Evolutionary conservation across 192 early-diverging fungal genomes (phyloP).

Genomic region (Coemansia reversa): DNA sequence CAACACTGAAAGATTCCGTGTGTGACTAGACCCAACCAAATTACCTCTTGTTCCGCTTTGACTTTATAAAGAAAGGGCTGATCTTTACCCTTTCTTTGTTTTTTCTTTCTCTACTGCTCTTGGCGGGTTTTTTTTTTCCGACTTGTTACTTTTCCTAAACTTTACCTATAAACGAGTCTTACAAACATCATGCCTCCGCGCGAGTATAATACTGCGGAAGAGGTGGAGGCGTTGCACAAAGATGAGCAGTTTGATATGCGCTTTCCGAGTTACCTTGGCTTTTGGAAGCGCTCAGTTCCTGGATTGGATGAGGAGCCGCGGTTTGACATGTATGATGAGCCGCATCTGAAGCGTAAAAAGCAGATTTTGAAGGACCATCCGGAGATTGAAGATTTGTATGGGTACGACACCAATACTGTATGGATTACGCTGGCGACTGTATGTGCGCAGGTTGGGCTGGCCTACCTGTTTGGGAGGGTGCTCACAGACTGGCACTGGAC

Average conservation of each 20-base stretch:
- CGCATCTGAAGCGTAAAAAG: constrained; percentile 86
- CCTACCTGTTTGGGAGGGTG: constrained; percentile 73
- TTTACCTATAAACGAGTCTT: background rate
- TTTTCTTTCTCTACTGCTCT: background rate
- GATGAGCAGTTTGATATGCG: constrained; percentile 62
- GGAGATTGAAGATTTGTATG: constrained; percentile 81
- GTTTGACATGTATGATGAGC: constrained; percentile 89
- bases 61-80: background rate
- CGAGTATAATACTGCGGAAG: constrained; percentile 25
- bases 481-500: constrained; percentile 62
- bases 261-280: constrained; percentile 76
- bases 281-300: constrained; percentile 81
- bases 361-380: constrained; percentile 86
- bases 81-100: background rate
- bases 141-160: background rate
- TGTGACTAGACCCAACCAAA: too few species aligned
- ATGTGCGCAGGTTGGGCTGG: constrained; percentile 68
- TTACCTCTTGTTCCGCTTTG: background rate
- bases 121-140: background rate
- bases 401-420: constrained; percentile 67
- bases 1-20: too few species aligned
- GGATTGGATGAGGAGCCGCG: constrained; percentile 70
- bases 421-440: constrained; percentile 68
- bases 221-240: constrained; percentile 41
- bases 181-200: constrained; percentile 27